Base-by-base conservation (phyloP, 371 early-diverging fungal genomes). In the Polyrhizophydium stewartii region DNA sequence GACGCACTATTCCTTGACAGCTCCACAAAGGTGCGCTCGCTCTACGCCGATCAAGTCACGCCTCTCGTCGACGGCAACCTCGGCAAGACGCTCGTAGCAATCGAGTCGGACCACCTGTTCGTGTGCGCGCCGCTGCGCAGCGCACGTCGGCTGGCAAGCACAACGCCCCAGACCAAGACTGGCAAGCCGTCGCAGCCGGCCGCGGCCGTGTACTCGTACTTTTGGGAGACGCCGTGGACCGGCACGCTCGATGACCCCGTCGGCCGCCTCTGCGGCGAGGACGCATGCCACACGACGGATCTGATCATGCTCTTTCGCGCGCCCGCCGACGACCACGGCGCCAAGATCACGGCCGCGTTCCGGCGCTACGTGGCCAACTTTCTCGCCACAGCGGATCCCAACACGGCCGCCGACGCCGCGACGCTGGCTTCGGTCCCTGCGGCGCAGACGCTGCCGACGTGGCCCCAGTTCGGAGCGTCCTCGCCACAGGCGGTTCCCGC, bases 251-350 rank as follows among this genome's bases (percentile, higher is more conserved):
- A 63, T 19, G 64, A 64, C 7, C 58, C 69, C 0, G 21, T 69
- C 37, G 69, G 69, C 24, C 28, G 59, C 25, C 31, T 63, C 21
- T 69, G 69, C 58, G 60, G 47, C 2, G 46, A 30, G 3, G 22
- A 28, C 2, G 59, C 62, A 1, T 69, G 69, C 40, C 69, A 69
- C 37, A 56, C 65, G 5, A 64, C 69, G 24, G 69, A 69, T 56
- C 31, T 69, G 12, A 47, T 37, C n/a, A 52, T 56, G 30, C 24
- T 65, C 31, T 62, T 69, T 28, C 27, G 53, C 22, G 52, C 32
- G 19, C 62, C 69, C 32, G 56, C 41, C 32, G 57, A 61, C 33
- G 43, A 5, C 2, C 50, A 33, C 30, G 33, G 22, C n/a, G 31
- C 47, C 16, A 22, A 24, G 16, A 56, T 50, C 17, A 47, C 64